phyloP scores from a whole-genome alignment of 768 basidiomycete species.

The Macrolepiota dolichaula region DNA sequence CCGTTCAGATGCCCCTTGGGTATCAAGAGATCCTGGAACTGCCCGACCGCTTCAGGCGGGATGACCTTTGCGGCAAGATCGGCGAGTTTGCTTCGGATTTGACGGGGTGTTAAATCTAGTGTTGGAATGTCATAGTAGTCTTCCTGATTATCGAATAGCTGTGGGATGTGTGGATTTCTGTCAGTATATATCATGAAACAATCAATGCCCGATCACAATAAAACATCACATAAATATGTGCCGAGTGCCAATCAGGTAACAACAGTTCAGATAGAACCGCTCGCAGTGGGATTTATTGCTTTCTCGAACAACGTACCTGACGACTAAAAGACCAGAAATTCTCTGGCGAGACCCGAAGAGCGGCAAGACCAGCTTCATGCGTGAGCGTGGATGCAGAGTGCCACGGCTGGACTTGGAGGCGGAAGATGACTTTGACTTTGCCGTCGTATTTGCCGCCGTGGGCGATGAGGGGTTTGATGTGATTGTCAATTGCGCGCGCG shows the following conservation, averaged over 20 bases:
- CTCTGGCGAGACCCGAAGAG: constrained; percentile 67
- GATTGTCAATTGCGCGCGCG: constrained; percentile 51
- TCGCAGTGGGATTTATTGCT: background rate
- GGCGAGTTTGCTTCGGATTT: constrained; percentile 75
- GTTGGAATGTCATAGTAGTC: constrained; percentile 81
- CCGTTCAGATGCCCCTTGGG: constrained; percentile 70
- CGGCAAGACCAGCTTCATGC: constrained; percentile 82
- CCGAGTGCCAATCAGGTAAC: background rate
- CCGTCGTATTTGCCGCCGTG: constrained; percentile 62
- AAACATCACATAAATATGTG: background rate
- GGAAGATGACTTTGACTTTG: constrained; percentile 70
- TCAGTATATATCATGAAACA: background rate
- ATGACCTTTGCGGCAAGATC: constrained; percentile 53
- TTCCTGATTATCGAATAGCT: constrained; percentile 76
- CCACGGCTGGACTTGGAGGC: constrained; percentile 78
- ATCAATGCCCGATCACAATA: background rate
- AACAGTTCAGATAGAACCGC: background rate
- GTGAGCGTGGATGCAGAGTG: constrained; percentile 71
- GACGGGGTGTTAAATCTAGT: constrained; percentile 59
- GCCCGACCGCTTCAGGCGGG: constrained; percentile 42
- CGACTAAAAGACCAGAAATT: constrained; percentile 79
- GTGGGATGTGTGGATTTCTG: background rate
- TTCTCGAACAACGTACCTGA: constrained; percentile 36
- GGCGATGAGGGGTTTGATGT: constrained; percentile 58
- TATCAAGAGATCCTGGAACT: constrained; percentile 59